phyloP scores from a whole-genome alignment of 768 basidiomycete species.

The Lanmaoa pseudosensibilis region DNA sequence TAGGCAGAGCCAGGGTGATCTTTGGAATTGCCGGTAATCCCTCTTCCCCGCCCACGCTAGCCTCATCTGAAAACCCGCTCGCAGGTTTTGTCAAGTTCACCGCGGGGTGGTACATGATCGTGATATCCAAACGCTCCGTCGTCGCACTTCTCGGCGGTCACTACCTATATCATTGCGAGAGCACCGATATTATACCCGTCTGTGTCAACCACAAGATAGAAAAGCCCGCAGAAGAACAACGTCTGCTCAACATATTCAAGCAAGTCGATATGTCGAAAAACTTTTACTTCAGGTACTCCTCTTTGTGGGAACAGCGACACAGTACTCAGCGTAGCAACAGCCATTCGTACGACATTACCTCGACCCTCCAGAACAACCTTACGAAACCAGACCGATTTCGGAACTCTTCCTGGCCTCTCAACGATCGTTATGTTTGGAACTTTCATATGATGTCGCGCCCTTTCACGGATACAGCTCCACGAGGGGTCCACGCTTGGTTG shows the following conservation, averaged over 20 bases:
- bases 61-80: neutral
- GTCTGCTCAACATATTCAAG: constrained; percentile 87
- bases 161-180: constrained; percentile 95
- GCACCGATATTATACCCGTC: constrained; percentile 79
- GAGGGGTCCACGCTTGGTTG: constrained; percentile 74
- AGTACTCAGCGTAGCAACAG: constrained; percentile 38
- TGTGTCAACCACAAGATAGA: constrained; percentile 81
- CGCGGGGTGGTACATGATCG: constrained; percentile 93
- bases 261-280: constrained; percentile 99
- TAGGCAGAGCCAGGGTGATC: constrained; percentile 75
- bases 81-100: constrained; percentile 89
- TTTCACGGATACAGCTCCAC: constrained; percentile 46
- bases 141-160: constrained; percentile 95
- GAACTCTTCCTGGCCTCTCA: constrained; percentile 62
- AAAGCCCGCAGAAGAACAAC: constrained; percentile 84
- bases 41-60: neutral
- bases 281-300: constrained; percentile 88
- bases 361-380: constrained; percentile 91
- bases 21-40: constrained; percentile 78
- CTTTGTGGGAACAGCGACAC: neutral
- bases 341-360: constrained; percentile 95
- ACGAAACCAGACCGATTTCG: constrained; percentile 52
- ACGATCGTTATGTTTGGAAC: constrained; percentile 94
- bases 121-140: constrained; percentile 86
- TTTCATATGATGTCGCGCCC: constrained; percentile 77